These are phyloP conservation scores for Populus simonii DNA, from an alignment of 345 rosid genomes.

Conservation along the genomic window DNA sequence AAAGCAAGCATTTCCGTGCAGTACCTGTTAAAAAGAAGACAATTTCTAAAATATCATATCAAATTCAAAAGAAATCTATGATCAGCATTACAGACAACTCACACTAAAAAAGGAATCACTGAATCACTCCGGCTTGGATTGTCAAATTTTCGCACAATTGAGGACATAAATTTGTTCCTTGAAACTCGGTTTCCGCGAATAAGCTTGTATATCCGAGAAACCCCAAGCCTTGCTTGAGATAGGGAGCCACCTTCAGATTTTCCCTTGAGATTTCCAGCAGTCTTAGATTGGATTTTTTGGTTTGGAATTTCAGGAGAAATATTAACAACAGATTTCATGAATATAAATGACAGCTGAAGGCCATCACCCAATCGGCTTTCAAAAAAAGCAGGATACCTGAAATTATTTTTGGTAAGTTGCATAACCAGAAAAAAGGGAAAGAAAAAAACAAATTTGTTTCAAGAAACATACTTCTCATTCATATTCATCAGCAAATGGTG, in stretches of 20 bases:
- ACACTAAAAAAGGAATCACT: constrained; percentile 75
- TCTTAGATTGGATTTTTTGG: constrained; percentile 46
- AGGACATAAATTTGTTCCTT: constrained; percentile 94
- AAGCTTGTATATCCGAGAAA: constrained; percentile 91
- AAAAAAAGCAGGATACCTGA: constrained; percentile 93
- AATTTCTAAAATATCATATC: background rate
- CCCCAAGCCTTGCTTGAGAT: constrained; percentile 91
- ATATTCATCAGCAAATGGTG: constrained; percentile 98
- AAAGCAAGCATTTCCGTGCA: constrained; percentile 95
- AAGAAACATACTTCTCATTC: constrained; percentile 85
- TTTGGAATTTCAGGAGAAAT: constrained; percentile 37
- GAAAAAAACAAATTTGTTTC: background rate
- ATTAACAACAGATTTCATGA: constrained; percentile 61
- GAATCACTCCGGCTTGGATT: constrained; percentile 65
- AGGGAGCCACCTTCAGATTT: constrained; percentile 65
- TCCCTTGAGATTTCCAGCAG: constrained; percentile 54
- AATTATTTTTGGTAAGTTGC: constrained; percentile 29
- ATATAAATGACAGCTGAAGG: constrained; percentile 85
- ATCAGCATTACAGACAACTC: constrained; percentile 37
- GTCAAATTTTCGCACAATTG: constrained; percentile 96
- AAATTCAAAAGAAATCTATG: constrained; percentile 4
- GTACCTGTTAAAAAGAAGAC: constrained; percentile 56
- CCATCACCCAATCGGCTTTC: constrained; percentile 99
- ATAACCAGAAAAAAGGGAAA: background rate
- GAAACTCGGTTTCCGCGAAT: constrained; percentile 88